Base-by-base conservation (phyloP, 179 eudicot species). In the Silene coronaria region DNA sequence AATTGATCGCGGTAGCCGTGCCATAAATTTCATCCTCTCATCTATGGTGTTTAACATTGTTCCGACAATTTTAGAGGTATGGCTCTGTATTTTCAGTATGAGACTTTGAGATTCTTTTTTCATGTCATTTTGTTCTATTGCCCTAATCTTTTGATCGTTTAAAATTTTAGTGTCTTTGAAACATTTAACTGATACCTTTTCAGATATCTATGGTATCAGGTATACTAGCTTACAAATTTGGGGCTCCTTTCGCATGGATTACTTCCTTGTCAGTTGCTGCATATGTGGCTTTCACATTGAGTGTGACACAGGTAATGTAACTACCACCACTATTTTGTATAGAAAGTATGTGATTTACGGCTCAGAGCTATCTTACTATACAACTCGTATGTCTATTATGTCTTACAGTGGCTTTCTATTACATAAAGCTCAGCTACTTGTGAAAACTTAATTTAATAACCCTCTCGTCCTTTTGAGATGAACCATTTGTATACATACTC, bases 1-100 rank as follows among this genome's bases (percentile, higher is more conserved):
- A 61, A 93, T 95, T 77, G 99, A 95, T 82, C 99, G 99, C 81
- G 99, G 99, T 81, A 95, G 99, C 89, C 95, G 99, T 77, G 99
- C 96, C 74, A 95, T 95, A 78, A 93, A 93, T 82, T 95, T 93
- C 80, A 86, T 95, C 76, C 97, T 95, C 70, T 88, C 97, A 28
- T 81, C 99, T 76, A 95, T 91, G 97, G 96, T 95, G 70, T 93
- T 95, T 82, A 95, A 95, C 84, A 85, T 95, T 72, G 91, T 93
- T 28, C 99, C 99, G 55, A 95, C 97, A 61, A 66, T 95, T 45
- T 73, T 95, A 78, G 99, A 95, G 99, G 99, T 95, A 87, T 38
- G 80, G 46, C 65, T 70, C 72, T 79, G 48, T 73, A 4, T 70
- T 82, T 74, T 17, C 26, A 30, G 58, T 17, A 38, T 62, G 38